These are phyloP conservation scores for Metarhizium sp. DNA, from an alignment of 2,329 filamentous ascomycete genomes.

Conservation along the genomic window DNA sequence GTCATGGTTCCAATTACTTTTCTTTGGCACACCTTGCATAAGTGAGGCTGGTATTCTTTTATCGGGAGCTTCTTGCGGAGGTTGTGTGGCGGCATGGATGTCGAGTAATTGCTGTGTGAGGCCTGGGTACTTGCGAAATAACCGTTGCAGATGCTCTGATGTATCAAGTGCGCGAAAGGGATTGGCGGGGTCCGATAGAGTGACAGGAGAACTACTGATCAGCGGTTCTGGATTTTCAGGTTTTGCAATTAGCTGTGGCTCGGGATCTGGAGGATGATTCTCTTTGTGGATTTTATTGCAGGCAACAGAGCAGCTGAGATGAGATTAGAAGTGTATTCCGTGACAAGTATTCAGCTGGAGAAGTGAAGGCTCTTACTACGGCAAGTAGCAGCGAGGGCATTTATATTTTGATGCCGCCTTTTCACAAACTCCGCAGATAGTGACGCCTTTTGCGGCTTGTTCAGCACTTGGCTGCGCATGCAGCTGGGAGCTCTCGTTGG, in stretches of 20 bases:
- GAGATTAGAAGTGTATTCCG: background rate
- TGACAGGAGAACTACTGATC: background rate
- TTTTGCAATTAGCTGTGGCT: slow-evolving; percentile 16
- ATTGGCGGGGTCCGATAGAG: slow-evolving; percentile 20
- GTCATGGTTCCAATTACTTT: slow-evolving; percentile 46
- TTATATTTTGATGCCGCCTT: slow-evolving; percentile 48
- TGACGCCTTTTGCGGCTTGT: slow-evolving; percentile 5
- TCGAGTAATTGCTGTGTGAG: slow-evolving; percentile 36
- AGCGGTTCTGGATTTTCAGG: slow-evolving; percentile 4
- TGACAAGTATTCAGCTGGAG: background rate
- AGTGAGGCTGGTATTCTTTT: slow-evolving; percentile 22
- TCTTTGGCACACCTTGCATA: slow-evolving; percentile 23
- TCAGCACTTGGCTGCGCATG: background rate
- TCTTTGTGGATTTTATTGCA: slow-evolving; percentile 46
- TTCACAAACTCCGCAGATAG: slow-evolving; percentile 43
- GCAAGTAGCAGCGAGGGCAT: slow-evolving; percentile 47
- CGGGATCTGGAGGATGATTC: slow-evolving; percentile 34
- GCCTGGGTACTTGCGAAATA: slow-evolving; percentile 44
- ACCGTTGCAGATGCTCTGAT: slow-evolving; percentile 36
- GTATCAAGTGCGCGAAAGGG: slow-evolving; percentile 44
- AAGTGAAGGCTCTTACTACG: slow-evolving; percentile 39
- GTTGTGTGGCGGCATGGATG: slow-evolving; percentile 41
- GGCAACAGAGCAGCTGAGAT: slow-evolving; percentile 46
- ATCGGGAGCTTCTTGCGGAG: slow-evolving; percentile 24
- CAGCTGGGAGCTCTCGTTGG: background rate